Base-by-base conservation (phyloP, 768 basidiomycete species). In the Tremella fuciformis region DNA sequence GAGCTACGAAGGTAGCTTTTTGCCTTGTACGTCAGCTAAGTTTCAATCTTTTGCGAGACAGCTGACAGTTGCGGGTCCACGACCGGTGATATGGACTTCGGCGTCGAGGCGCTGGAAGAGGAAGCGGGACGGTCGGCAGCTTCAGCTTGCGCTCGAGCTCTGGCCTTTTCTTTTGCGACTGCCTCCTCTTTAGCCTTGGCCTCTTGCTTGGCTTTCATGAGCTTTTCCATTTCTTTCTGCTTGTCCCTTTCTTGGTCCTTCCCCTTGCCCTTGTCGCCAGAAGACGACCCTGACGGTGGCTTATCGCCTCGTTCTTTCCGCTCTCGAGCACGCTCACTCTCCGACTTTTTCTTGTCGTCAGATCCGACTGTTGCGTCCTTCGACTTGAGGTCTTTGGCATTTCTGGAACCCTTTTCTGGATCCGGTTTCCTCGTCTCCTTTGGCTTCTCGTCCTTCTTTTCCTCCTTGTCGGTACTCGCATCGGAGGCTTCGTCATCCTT, bases 11-110 rank as follows among this genome's bases (percentile, higher is more conserved):
- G 0, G 57, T 65, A 2, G 69, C 69, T 58, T 67, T 70, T 47
- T 67, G 63, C 8, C 69, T 70, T 51, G 47, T 55, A 34, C 34
- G 18, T 47, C 19, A 55, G 19, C 52, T 38, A 22, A 46, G 13
- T 13, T 9, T 44, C 13, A 29, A 26, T 19, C 16, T 9, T 1
- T 18, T 22, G 3, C 7, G 15, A 13, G 29, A 19, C 24, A 26
- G 61, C 65, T 66, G 26, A 66, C 68, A 64, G 39, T 29, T 66
- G 53, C 8, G 65, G 68, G 48, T 66, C 61, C 2, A 62, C 34
- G 0, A 56, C 24, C 16, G 55, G 56, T 50, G 13, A 25, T 37
- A 11, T 47, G 15, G 47, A 22, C 11, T 25, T 11, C 9, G 49
- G 2, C 3, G 21, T 2, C 13, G 50, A 3, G 9, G 38, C 13